phyloP scores from a whole-genome alignment of 306 rosid genomes.

The Ormosia semicastrata region DNA sequence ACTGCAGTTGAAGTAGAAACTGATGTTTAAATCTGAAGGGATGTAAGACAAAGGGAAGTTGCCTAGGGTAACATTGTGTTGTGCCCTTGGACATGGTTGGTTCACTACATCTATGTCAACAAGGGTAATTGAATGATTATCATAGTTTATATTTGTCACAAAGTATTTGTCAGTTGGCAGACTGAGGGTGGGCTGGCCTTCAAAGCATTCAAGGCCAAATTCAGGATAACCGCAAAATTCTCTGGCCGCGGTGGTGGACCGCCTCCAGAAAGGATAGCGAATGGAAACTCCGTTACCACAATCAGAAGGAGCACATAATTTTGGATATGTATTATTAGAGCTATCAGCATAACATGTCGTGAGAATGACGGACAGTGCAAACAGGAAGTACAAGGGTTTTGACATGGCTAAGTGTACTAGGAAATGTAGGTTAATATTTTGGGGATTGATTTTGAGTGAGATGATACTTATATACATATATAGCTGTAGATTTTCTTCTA shows the following conservation, averaged over 20 bases:
- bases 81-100: conserved; percentile 34
- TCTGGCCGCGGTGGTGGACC: neutral
- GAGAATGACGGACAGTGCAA: conserved; percentile 14
- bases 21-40: conserved; percentile 25
- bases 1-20: conserved; percentile 49
- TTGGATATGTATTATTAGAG: neutral
- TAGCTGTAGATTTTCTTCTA: conserved; percentile 1
- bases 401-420: conserved; percentile 12
- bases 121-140: conserved; percentile 16
- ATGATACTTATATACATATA: neutral
- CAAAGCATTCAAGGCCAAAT: conserved; percentile 26
- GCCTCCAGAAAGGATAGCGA: conserved; percentile 38
- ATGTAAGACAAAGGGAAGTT: conserved; percentile 18
- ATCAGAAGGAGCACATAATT: neutral
- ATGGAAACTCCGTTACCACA: conserved; percentile 25
- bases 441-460: neutral
- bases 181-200: neutral
- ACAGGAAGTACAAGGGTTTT: neutral
- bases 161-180: conserved; percentile 20
- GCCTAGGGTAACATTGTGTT: conserved; percentile 27
- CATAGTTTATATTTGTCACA: conserved; percentile 33
- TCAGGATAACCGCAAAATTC: conserved; percentile 35
- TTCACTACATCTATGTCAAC: conserved; percentile 34
- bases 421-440: neutral
- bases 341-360: neutral